Conservation (phyloP, 441 rosid genomes). For the Bocquillonia castaneifolia region DNA sequence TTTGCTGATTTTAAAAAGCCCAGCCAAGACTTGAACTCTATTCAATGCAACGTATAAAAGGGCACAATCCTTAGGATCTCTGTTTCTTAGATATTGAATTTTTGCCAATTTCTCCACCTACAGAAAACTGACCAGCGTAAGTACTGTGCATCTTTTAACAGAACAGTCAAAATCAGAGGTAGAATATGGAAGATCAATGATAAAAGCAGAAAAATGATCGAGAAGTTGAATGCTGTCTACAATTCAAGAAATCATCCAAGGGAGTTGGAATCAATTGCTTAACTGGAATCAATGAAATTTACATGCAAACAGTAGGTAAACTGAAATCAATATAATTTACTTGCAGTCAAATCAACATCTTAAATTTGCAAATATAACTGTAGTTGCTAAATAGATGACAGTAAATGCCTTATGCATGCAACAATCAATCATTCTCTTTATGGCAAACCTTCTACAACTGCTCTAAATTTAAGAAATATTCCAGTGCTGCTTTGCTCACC, state of each 20-base stretch:
- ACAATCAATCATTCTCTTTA: neutral
- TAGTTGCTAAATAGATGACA: neutral
- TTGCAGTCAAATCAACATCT: neutral
- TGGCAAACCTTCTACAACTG: neutral
- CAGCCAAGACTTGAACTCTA: constrained; percentile 91
- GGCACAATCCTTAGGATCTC: constrained; percentile 90
- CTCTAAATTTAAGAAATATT: neutral
- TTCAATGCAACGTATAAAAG: constrained; percentile 81
- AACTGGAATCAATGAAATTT: neutral
- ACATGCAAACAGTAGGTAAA: constrained; percentile 8
- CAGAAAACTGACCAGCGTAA: constrained; percentile 29
- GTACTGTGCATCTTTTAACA: neutral
- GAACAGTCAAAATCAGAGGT: neutral
- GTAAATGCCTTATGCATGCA: neutral
- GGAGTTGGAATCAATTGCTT: neutral
- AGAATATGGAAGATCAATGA: neutral
- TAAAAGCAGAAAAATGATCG: neutral
- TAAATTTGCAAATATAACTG: neutral
- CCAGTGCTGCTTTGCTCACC: neutral
- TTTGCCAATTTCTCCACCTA: constrained; percentile 94
- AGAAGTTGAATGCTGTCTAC: neutral
- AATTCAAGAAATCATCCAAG: neutral
- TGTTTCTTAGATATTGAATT: constrained; percentile 67
- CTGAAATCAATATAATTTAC: neutral
- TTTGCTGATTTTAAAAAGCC: constrained; percentile 88